Base-by-base conservation (phyloP, 208 protist species). In the Acanthamoeba castellanii region DNA sequence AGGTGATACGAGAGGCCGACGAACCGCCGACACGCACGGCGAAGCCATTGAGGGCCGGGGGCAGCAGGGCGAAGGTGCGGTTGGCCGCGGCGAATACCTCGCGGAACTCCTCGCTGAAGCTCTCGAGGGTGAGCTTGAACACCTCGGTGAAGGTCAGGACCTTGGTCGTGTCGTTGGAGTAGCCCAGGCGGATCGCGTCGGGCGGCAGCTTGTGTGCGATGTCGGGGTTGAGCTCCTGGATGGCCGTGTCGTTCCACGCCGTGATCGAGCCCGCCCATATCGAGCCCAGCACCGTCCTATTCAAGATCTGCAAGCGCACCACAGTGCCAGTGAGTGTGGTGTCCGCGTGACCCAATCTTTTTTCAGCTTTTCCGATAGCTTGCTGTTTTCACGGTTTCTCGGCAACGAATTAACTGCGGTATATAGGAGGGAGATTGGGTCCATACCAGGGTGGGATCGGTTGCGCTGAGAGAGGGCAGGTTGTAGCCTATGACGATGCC, bases 191-290 rank as follows among this genome's bases (percentile, higher is more conserved):
- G 55, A 61, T 61, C 55, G 55, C 16, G 16, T 25, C 55, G 16
- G 55, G 16, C 5, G 84, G 84, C 25, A 90, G 84, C 84, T 90
- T 90, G 84, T 11, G 9, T 8, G 84, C 84, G 52, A 90, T 90
- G 59, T 37, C 30, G 42, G 84, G 84, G 59, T 90, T 90, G 52
- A 90, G 84, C n/a, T 59, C 59, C 84, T 70, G 84, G 30, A 90
- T 57, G 16, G 84, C 37, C 7, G 50, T 14, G 37, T 90, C 84
- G 34, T 57, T n/a, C 84, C 84, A 90, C 8, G 25, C 9, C 16
- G 84, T 90, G 84, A 90, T 90, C n/a, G 11, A 20, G 47, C 84
- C 84, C 3, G 84, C 84, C 84, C 84, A 90, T 11, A 90, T 90
- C n/a, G 16, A n/a, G 11, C 55, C 84, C 50, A 90, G 84, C 55